Evolutionary conservation across 345 rosid species (phyloP), one percentile per base, ranked within the genome.

Genomic region (Nasturtium officinale): DNA sequence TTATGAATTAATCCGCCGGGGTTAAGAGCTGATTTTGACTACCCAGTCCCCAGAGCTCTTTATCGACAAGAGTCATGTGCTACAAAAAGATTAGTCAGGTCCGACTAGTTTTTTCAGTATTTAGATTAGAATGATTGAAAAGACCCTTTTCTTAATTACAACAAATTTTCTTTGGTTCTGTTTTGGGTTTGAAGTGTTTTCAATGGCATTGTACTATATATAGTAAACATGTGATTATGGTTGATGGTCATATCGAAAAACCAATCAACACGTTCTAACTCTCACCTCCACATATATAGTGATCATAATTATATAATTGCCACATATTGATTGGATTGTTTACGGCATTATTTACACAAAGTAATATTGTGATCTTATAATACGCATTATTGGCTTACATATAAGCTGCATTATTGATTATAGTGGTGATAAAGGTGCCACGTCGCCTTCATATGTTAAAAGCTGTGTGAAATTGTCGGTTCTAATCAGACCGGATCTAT

Each of bases 261-360:
- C 32, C 59, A 60, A 43, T 67, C 63, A 63, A 54, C 77, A 73
- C 65, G 65, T 69, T 68, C 25, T 60, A 42, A 67, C 64, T 43
- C 58, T 68, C 46, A 68, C 26, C 42, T 23, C 69, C 79, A 75
- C 79, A 68, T 33, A 59, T n/a, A 59, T 20, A 40, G 42, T 75
- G 53, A 51, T 60, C 45, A 66, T 51, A 15, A 65, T 65, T 50
- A 66, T 37, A 53, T 3, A 67, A 38, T 67, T 10, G 12, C 38
- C 51, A 51, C 68, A 67, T 67, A 65, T 60, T 67, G 48, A 75
- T 75, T 60, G 35, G 78, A 58, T 12, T 40, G 67, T 50, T 50
- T 66, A 73, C 50, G 32, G 20, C 18, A 10, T 59, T 37, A 5
- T 17, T 23, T 35, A 55, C 50, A 32, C 40, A 74, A 37, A 18